Conservation (phyloP, 768 basidiomycete genomes). For the Aureoboletus auriporus region DNA sequence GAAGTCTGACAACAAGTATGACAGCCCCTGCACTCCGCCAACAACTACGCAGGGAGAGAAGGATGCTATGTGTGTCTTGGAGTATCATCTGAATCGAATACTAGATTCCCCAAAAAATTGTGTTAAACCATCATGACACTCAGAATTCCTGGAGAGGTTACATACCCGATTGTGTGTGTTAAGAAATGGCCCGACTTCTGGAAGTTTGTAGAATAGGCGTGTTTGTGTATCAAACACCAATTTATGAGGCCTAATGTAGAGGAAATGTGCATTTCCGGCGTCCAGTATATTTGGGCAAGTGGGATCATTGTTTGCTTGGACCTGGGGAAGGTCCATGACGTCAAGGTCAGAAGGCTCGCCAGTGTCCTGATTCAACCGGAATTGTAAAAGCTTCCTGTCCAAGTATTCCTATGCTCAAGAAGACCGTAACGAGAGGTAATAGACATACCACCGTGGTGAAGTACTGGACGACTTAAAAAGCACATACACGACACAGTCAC, state of each 20-base stretch:
- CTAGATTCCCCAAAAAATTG: neutral
- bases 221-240: constrained; percentile 1
- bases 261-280: neutral
- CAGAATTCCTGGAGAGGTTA: constrained; percentile 15
- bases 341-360: neutral
- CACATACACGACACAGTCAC: neutral
- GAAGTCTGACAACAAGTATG: neutral
- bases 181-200: accelerated
- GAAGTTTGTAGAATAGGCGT: neutral
- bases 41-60: no score
- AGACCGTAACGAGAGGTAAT: neutral
- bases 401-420: neutral
- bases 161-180: no score
- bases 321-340: neutral
- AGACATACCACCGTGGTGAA: neutral
- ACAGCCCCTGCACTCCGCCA: no score
- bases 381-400: neutral
- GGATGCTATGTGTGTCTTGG: neutral
- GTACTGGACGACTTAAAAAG: neutral
- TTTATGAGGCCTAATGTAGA: neutral
- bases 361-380: neutral
- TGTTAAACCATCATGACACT: no score
- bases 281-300: accelerated
- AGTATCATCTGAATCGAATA: neutral
- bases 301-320: no score